Base-by-base conservation (phyloP, 2,329 filamentous ascomycete species). In the Raffaelea deltoideospora region DNA sequence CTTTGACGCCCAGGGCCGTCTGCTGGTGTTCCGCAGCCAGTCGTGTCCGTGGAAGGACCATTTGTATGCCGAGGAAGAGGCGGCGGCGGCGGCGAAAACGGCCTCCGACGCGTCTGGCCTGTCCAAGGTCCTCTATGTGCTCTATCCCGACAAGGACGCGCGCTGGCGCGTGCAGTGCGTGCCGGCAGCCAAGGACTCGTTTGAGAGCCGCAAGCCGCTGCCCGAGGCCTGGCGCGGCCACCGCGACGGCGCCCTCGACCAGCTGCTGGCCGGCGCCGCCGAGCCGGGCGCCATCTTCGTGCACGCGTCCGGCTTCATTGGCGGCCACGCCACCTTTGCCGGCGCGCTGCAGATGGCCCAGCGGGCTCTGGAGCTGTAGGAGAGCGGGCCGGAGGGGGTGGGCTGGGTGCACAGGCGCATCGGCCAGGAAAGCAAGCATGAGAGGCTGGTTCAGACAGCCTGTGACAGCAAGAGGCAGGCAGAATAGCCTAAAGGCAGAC, bases 131-230 rank as follows among this genome's bases (percentile, higher is more conserved):
- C 65, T 96, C 20, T 96, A 96, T 59, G 81, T 86, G 0, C 88
- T 98, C 64, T 83, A 73, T 51, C 71, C 76, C 21, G 67, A 70
- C 31, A 72, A 76, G 32, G 79, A 72, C 45, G 69, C 79, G 51
- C 93, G 90, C 61, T 96, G 90, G 90, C 76, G 90, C 40, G 81
- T 98, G 42, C 86, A 95, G 59, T 79, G 81, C 43, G 90, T 96
- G n/a, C 82, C 85, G 33, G 76, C 82, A 40, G 72, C 74, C 55
- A 78, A 81, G 55, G 79, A 83, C 52, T 90, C 84, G 41, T 98
- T 98, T 53, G 71, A 84, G 57, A 95, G 87, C 62, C 74, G 90
- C 48, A 94, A 90, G 63, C 78, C 87, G 31, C 65, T 98, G 46
- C 88, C 88, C 5, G 84, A 92, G 59, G 70, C 76, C 15, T 98